These are phyloP conservation scores for Croton laevigatus DNA, from an alignment of 441 rosid genomes.

Conservation along the genomic window DNA sequence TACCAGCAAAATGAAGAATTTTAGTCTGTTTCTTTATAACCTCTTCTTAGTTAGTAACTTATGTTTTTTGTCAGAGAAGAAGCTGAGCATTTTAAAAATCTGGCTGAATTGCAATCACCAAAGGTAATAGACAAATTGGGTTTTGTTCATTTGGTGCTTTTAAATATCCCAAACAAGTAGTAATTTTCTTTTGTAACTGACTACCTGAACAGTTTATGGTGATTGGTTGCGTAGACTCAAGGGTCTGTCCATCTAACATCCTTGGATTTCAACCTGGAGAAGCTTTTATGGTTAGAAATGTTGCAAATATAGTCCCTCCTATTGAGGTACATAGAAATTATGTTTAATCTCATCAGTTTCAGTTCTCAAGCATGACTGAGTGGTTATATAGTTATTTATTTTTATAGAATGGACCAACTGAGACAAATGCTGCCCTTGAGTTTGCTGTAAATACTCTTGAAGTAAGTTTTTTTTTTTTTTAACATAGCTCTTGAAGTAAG, in stretches of 20 bases:
- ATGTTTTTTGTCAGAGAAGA: conserved; percentile 52
- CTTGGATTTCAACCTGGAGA: conserved; percentile 98
- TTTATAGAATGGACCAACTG: conserved; percentile 72
- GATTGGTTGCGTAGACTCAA: conserved; percentile 96
- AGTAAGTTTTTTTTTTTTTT: too few relatives aligned
- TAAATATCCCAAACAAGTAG: neutral
- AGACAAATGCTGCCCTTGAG: conserved; percentile 88
- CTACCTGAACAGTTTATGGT: conserved; percentile 75
- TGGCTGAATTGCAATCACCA: conserved; percentile 72
- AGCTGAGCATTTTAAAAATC: conserved; percentile 57
- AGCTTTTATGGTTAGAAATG: conserved; percentile 84
- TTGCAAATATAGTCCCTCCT: conserved; percentile 82
- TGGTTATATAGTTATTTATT: neutral
- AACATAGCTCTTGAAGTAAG: conserved; percentile 53
- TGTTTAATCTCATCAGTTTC: neutral
- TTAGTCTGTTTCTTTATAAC: neutral
- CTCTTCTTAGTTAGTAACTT: neutral
- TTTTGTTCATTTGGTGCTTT: neutral
- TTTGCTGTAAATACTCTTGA: conserved; percentile 78
- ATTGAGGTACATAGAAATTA: conserved; percentile 50
- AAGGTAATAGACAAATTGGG: conserved; percentile 41
- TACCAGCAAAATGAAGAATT: neutral
- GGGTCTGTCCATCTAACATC: conserved; percentile 87
- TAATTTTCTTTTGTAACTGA: conserved; percentile 13
- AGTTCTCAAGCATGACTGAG: neutral